phyloP scores from a whole-genome alignment of 2,329 filamentous ascomycete species.

The Aspergillus spinulosporus region DNA sequence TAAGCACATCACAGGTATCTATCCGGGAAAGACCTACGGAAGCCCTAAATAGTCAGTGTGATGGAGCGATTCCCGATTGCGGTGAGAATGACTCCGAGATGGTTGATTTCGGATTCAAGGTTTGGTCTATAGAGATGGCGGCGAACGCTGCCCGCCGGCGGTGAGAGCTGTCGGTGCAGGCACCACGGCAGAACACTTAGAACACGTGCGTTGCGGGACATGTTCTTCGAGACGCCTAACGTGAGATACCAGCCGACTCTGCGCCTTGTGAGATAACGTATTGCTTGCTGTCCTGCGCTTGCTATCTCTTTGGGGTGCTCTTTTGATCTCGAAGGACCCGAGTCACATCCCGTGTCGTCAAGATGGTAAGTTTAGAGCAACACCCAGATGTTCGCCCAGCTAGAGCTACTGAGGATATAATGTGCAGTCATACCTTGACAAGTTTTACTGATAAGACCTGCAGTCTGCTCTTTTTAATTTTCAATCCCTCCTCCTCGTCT shows the following conservation, averaged over 20 bases:
- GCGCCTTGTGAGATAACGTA: background rate
- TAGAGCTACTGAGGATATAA: background rate
- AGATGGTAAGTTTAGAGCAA: constrained; percentile 33
- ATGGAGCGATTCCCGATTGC: background rate
- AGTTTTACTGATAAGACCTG: background rate
- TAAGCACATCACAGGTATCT: constrained; percentile 22
- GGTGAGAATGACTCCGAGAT: background rate
- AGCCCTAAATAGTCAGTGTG: background rate
- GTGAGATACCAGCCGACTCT: background rate
- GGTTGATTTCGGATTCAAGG: constrained; percentile 6
- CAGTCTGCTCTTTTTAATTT: constrained; percentile 99
- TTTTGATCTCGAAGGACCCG: background rate
- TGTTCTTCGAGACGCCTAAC: background rate
- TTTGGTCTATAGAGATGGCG: background rate
- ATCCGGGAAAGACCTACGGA: constrained; percentile 4
- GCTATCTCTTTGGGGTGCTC: background rate
- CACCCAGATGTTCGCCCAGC: background rate
- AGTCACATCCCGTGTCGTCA: constrained; percentile 16
- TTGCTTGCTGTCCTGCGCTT: background rate
- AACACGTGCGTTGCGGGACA: constrained; percentile 15
- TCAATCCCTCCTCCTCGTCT: constrained; percentile 89
- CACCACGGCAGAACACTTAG: constrained; percentile 23
- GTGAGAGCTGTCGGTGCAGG: constrained; percentile 19
- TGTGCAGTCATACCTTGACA: background rate
- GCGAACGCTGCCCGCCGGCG: constrained; percentile 13